Evolutionary conservation across 78 protist genomes (phyloP), one percentile per base, ranked within the genome.

Genomic region (Pigoraptor vietnamica): DNA sequence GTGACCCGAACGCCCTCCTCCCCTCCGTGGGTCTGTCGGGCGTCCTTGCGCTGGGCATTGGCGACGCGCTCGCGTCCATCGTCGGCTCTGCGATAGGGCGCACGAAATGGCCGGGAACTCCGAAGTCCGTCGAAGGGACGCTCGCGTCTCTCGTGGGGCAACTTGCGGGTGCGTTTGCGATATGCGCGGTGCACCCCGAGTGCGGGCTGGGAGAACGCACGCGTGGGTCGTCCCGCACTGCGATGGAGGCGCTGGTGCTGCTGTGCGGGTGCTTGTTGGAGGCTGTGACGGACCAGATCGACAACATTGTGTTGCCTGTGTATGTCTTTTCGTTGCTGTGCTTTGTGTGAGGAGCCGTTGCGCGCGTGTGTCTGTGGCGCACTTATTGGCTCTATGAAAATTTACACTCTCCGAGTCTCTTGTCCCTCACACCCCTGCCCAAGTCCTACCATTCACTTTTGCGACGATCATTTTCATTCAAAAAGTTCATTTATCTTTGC

Each of bases 61-160:
- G 95, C n/a, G 95, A 93, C 33, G 32, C 86, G 33, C 0, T 90
- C 40, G 97, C 98, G 24, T 94, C 98, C 21, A 33, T 48, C 39
- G 79, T 94, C 0, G 98, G 98, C 29, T 32, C 86, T 6, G 89
- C 24, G 38, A 39, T 90, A 37, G 98, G 98, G 0, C 38, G 89
- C 33, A 40, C 39, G 2, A 86, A 92, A 48, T 95, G 96, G 97
- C 87, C 89, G 34, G 87, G 92, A 33, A 90, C 95, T 0, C 19
- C 83, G 81, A 96, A 96, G 84, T 92, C 97, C 1, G 32, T 96
- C 33, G 96, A 95, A 82, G 97, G 97, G 48, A 91, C 94, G 6
- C 39, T 93, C 37, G 93, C 39, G 36, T 91, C 86, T 38, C 23
- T 39, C 2, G 37, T 91, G 14, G 90, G 91, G 0, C 67, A 81